Percentiles rank a stretch among this genome's conserved stretches.
Evolutionary conservation across 1,284 basidiomycete genomes (phyloP).

Genomic region (Amylostereum chailletii): DNA sequence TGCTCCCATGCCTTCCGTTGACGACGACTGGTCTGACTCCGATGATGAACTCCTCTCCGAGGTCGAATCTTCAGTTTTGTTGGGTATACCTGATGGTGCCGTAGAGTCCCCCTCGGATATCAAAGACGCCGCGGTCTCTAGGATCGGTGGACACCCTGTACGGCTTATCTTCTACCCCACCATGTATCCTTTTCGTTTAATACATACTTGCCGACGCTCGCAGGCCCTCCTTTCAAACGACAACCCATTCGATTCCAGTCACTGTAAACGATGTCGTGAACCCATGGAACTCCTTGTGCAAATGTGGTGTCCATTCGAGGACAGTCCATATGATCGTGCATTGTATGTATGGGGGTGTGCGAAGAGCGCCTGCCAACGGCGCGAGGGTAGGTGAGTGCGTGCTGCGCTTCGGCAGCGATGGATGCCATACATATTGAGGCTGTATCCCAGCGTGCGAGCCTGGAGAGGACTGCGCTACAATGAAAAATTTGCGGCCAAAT

Average conservation of each 20-base stretch:
- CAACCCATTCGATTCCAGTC: conserved; percentile 26
- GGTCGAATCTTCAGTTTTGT: conserved; percentile 61
- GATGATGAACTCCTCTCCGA: conserved; percentile 51
- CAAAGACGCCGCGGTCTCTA: conserved; percentile 69
- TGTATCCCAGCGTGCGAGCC: conserved; percentile 52
- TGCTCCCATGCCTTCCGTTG: conserved; percentile 10
- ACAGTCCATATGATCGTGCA: conserved; percentile 72
- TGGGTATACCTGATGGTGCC: conserved; percentile 69
- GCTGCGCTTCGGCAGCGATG: conserved; percentile 3
- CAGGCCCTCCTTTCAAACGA: conserved; percentile 25
- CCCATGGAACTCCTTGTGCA: conserved; percentile 76
- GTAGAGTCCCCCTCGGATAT: conserved; percentile 49
- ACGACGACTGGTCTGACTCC: conserved; percentile 71
- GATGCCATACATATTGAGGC: not conserved
- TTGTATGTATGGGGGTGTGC: conserved; percentile 78
- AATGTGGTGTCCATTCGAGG: conserved; percentile 80
- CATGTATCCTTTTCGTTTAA: conserved; percentile 33
- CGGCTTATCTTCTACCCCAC: conserved; percentile 34
- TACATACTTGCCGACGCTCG: conserved; percentile 11
- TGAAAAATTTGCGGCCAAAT: conserved; percentile 60
- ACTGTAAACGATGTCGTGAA: conserved; percentile 59
- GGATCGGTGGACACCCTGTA: conserved; percentile 82
- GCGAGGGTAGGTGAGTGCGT: conserved; percentile 57
- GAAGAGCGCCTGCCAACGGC: conserved; percentile 56
- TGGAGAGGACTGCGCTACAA: conserved; percentile 71